Evolutionary conservation across 225 moss, liverwort and hornwort species (phyloP), one percentile per base, ranked within the genome.

Genomic region (Polytrichum formosum): DNA sequence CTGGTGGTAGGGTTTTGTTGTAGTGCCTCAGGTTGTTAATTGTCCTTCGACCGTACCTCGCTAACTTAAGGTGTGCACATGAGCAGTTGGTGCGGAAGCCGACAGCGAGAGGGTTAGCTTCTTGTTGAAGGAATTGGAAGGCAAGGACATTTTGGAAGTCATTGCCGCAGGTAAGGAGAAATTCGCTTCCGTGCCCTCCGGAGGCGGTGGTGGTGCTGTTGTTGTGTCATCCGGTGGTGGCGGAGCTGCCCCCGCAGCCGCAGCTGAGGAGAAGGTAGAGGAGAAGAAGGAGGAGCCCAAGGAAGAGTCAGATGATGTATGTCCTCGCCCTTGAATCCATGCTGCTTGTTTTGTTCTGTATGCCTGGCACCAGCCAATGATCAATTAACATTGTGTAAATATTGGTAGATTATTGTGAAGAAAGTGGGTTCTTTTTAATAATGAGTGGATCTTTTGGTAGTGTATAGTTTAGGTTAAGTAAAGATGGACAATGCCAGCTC

Each of bases 271-370:
- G 54, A 81, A 77, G 74, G 83, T 80, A 31, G 90, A 93, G 69
- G 74, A 93, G 76, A 84, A 87, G 70, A 77, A 81, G 53, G 85
- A 85, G 64, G 89, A 85, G 28, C 67, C 76, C 4, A 90, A 91
- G 84, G 93, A 93, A 69, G 93, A 93, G 77, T 91, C 89, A 0
- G 91, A 93, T 69, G 93, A 93, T 0, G 93, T 90, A 78, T 80
- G 86, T 70, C 5, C 31, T 20, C 21, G 8, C 1, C 2, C 27
- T 27, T 53, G 18, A 5, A 19, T 6, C 5, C 22, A 46, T 67
- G 54, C 4, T 1, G 6, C 16, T 9, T 0, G 18, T 53, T 7
- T 7, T 72, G 26, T 1, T 26, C 0, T 7, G 7, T 67, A 33
- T 19, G 0, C 0, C n/a, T 53, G 21, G 66, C 23, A 25, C 4